Evolutionary conservation across 345 rosid genomes (phyloP).

Genomic region (Raphanus raphanistrum): DNA sequence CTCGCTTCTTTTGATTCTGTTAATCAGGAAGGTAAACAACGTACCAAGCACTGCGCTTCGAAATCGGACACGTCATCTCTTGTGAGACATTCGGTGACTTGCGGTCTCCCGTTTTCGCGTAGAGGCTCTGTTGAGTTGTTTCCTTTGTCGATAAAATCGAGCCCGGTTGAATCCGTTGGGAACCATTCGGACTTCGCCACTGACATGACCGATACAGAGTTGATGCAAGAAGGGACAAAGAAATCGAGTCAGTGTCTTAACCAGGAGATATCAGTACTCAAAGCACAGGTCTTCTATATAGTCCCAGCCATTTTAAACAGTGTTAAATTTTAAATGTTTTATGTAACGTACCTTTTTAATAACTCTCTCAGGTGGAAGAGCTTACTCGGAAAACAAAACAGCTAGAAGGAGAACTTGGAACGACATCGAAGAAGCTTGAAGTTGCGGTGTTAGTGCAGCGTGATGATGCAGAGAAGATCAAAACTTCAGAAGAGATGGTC

Average conservation of each 20-base stretch:
- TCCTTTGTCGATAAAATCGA: constrained; percentile 47
- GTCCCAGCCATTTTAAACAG: not conserved
- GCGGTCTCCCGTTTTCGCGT: constrained; percentile 40
- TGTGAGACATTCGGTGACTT: constrained; percentile 45
- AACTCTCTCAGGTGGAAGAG: constrained; percentile 57
- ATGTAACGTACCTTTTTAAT: not conserved
- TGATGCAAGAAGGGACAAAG: constrained; percentile 47
- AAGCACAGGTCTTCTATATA: constrained; percentile 54
- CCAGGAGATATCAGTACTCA: constrained; percentile 57
- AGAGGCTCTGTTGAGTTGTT: constrained; percentile 52
- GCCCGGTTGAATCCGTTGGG: constrained; percentile 50
- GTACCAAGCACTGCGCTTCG: constrained; percentile 43
- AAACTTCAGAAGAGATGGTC: constrained; percentile 53
- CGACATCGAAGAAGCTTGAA: constrained; percentile 50
- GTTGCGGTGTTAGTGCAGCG: constrained; percentile 47
- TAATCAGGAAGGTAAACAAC: constrained; percentile 37
- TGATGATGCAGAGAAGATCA: constrained; percentile 61
- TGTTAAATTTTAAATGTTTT: not conserved
- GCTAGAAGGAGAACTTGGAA: constrained; percentile 57
- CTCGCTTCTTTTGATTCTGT: constrained; percentile 54
- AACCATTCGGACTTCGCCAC: constrained; percentile 43
- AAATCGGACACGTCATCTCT: constrained; percentile 47
- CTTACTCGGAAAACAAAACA: constrained; percentile 51
- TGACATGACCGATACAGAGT: constrained; percentile 44
- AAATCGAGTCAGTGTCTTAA: constrained; percentile 42